Conservation (phyloP, 2,329 filamentous ascomycete genomes). For the Exutisphaerella laricina region DNA sequence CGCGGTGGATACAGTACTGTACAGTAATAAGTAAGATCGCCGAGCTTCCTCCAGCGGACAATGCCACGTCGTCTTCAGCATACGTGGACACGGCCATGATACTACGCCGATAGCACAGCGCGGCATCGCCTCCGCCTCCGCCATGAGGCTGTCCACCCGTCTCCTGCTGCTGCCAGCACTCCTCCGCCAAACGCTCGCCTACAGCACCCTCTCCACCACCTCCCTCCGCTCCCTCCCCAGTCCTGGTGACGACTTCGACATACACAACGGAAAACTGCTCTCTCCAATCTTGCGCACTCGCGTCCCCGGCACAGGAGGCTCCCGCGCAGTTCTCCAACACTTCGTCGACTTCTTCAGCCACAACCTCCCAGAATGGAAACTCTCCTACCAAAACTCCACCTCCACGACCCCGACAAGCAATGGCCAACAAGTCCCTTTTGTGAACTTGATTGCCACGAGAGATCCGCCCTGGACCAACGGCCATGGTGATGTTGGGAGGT, state of each 20-base stretch:
- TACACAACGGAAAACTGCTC: slow-evolving; percentile 67
- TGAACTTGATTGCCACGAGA: slow-evolving; percentile 77
- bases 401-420: slow-evolving; percentile 72
- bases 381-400: slow-evolving; percentile 87
- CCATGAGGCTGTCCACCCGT: slow-evolving; percentile 20
- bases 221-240: slow-evolving; percentile 66
- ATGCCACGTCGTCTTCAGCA: not conserved
- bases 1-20: too few relatives aligned
- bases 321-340: slow-evolving; percentile 66
- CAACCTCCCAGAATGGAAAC: slow-evolving; percentile 69
- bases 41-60: not conserved
- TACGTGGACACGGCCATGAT: slow-evolving; percentile 3
- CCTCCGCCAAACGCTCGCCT: slow-evolving; percentile 39
- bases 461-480: slow-evolving; percentile 74
- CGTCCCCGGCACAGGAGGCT: slow-evolving; percentile 80
- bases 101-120: not conserved
- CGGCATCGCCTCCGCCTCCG: too few relatives aligned
- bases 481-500: slow-evolving; percentile 65
- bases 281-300: slow-evolving; percentile 82
- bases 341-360: slow-evolving; percentile 75
- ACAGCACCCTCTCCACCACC: slow-evolving; percentile 64
- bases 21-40: too few relatives aligned
- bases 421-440: slow-evolving; percentile 68
- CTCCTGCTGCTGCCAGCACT: slow-evolving; percentile 28
- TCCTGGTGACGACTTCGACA: slow-evolving; percentile 65